phyloP scores from a whole-genome alignment of 169 alveolate species.

The Perkinsus marinus region DNA sequence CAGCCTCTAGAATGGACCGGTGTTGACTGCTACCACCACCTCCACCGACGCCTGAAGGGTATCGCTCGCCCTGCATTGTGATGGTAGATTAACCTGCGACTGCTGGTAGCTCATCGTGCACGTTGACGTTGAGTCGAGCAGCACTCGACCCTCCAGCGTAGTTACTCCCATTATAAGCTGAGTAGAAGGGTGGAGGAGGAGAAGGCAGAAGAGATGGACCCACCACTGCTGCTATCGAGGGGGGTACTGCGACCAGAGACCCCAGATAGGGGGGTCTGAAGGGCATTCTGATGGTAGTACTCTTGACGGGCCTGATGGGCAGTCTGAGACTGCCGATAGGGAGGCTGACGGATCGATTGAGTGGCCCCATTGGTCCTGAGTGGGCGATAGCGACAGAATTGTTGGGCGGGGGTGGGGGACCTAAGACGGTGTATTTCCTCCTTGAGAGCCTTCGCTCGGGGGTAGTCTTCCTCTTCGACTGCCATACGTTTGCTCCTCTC shows the following conservation, averaged over 20 bases:
- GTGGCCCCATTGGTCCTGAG: neutral
- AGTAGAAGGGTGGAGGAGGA: neutral
- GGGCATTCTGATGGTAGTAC: neutral
- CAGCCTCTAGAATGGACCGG: neutral
- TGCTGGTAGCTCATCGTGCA: neutral
- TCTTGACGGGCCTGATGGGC: neutral
- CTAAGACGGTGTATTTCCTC: constrained; percentile 58
- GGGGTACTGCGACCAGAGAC: neutral
- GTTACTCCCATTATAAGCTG: neutral
- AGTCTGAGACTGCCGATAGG: neutral
- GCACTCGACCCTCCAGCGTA: neutral
- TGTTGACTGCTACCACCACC: neutral
- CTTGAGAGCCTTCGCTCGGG: constrained; percentile 57
- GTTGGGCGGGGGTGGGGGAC: neutral
- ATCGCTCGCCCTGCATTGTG: neutral
- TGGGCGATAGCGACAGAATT: neutral
- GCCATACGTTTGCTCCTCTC: constrained; percentile 64
- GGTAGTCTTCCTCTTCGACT: constrained; percentile 62
- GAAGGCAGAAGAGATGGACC: neutral
- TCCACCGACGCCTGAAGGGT: neutral
- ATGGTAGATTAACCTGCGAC: neutral
- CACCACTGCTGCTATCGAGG: neutral
- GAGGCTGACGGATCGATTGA: neutral
- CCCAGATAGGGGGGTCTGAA: neutral
- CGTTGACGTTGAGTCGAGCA: neutral